Conservation (phyloP, 2,329 filamentous ascomycete species). For the Drechslera avenae region DNA sequence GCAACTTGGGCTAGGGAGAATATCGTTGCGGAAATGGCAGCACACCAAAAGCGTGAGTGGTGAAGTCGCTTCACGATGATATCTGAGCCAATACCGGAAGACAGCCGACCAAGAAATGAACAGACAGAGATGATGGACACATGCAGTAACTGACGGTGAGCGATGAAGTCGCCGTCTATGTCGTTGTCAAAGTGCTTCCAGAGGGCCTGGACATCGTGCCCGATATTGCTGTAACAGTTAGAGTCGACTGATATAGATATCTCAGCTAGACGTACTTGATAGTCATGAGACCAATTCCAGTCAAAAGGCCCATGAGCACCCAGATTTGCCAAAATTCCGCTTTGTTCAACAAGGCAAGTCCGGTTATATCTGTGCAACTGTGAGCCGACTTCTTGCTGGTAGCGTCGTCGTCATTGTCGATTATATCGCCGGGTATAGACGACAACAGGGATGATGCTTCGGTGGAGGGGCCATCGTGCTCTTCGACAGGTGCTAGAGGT, state of each 20-base stretch:
- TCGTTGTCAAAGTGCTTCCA: slow-evolving; percentile 85
- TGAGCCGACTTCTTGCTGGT: slow-evolving; percentile 70
- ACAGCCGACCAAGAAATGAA: slow-evolving; percentile 81
- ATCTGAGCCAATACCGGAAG: slow-evolving; percentile 80
- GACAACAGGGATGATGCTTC: slow-evolving; percentile 80
- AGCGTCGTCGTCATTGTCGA: slow-evolving; percentile 51
- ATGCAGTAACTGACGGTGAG: slow-evolving; percentile 83
- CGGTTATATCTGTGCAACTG: slow-evolving; percentile 89
- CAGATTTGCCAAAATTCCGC: slow-evolving; percentile 92
- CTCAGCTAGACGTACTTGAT: slow-evolving; percentile 76
- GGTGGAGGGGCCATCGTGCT: slow-evolving; percentile 58
- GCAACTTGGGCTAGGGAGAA: slow-evolving; percentile 81
- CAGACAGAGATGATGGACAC: slow-evolving; percentile 91
- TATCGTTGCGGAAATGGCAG: slow-evolving; percentile 75
- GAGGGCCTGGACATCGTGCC: slow-evolving; percentile 83
- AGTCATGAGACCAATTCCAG: slow-evolving; percentile 95
- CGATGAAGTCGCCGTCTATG: slow-evolving; percentile 74
- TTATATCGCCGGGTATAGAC: slow-evolving; percentile 65
- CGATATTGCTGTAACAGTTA: slow-evolving; percentile 76
- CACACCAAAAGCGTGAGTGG: slow-evolving; percentile 88
- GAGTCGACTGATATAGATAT: slow-evolving; percentile 9
- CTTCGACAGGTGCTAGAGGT: slow-evolving; percentile 42
- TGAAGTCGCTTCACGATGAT: slow-evolving; percentile 80
- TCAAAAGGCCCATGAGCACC: slow-evolving; percentile 83
- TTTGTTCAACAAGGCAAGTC: slow-evolving; percentile 71